These are phyloP conservation scores for Sporothrix euskadiensis DNA, from an alignment of 2,329 filamentous ascomycete species.

Conservation along the genomic window DNA sequence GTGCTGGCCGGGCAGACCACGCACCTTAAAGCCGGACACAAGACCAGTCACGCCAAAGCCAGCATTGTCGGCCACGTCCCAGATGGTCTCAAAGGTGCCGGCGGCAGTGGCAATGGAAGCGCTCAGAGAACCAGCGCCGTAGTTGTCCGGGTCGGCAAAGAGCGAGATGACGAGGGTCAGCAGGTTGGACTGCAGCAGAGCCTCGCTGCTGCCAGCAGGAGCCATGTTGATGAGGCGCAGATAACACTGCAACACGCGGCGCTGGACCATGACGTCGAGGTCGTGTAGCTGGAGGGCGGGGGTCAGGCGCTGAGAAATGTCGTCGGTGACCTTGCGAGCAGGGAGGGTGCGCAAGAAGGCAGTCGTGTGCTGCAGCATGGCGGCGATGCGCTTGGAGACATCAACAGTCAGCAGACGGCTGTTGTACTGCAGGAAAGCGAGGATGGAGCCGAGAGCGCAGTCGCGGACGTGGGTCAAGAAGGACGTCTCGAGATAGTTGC, in stretches of 20 bases:
- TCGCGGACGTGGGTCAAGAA: slow-evolving; percentile 94
- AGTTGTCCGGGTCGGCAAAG: slow-evolving; percentile 90
- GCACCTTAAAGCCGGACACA: slow-evolving; percentile 73
- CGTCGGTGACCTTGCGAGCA: slow-evolving; percentile 79
- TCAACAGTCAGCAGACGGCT: slow-evolving; percentile 87
- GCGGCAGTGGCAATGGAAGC: slow-evolving; percentile 89
- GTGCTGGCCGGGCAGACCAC: slow-evolving; percentile 68
- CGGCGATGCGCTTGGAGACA: slow-evolving; percentile 86
- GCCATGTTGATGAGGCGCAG: slow-evolving; percentile 87
- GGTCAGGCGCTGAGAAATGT: slow-evolving; percentile 78
- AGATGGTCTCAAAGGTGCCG: slow-evolving; percentile 87
- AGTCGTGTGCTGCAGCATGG: slow-evolving; percentile 93
- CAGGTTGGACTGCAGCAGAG: slow-evolving; percentile 85
- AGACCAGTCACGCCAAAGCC: slow-evolving; percentile 91
- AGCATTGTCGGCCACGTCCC: slow-evolving; percentile 92
- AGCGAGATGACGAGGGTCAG: slow-evolving; percentile 85
- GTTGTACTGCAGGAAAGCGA: slow-evolving; percentile 93
- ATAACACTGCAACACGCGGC: slow-evolving; percentile 92
- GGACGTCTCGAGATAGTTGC: slow-evolving; percentile 83
- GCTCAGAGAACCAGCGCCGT: slow-evolving; percentile 79
- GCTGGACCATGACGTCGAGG: slow-evolving; percentile 87
- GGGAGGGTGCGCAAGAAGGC: slow-evolving; percentile 85
- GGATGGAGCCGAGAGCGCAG: slow-evolving; percentile 85
- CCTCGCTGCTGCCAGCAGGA: slow-evolving; percentile 79
- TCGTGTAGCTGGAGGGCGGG: slow-evolving; percentile 87